Base-by-base conservation (phyloP, 352 stramenopile species). In the Phytophthora boehmeriae region DNA sequence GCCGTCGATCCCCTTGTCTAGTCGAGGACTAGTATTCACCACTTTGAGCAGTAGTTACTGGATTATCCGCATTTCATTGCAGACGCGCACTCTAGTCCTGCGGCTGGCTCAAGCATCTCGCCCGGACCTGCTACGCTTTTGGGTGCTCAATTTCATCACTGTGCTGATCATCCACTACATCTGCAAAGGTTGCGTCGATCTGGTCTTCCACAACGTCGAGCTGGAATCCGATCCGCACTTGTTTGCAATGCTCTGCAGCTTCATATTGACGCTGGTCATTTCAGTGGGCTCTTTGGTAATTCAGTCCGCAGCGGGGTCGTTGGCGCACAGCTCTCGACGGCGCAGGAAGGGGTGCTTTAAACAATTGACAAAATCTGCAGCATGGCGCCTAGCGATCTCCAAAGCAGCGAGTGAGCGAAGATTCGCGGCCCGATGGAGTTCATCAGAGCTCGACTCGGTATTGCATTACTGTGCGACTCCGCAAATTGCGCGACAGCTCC, bases 41-140 rank as follows among this genome's bases (percentile, higher is more conserved):
- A 68, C 61, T 9, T 42, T 80, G 16, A 80, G 68, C n/a, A 71
- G 68, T 30, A 68, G 66, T 1, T 80, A 77, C 47, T 80, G 72
- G 72, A 45, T 80, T n/a, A 60, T 68, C 28, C 72, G 66, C 4
- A 61, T 80, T 28, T 73, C 72, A 5, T 27, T 77, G 16, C 72
- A 80, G 51, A 71, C 68, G 19, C 51, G 60, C 6, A 65, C 48
- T 1, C 27, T 80, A 1, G 42, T 43, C 27, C 63, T 67, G 51
- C 60, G 72, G 25, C 60, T 80, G 2, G 53, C 67, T 19, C 53
- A 65, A 20, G 53, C 59, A 1, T 55, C 59, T n/a, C 50, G 66
- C 0, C 54, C 49, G n/a, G 54, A 71, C 35, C 76, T 70, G 14
- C n/a, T 62, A 0, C 66, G 65, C 2, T 71, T 76, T 17, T 71